Conservation (phyloP, 495 filamentous ascomycete genomes). For the Stereocaulon alpinum region DNA sequence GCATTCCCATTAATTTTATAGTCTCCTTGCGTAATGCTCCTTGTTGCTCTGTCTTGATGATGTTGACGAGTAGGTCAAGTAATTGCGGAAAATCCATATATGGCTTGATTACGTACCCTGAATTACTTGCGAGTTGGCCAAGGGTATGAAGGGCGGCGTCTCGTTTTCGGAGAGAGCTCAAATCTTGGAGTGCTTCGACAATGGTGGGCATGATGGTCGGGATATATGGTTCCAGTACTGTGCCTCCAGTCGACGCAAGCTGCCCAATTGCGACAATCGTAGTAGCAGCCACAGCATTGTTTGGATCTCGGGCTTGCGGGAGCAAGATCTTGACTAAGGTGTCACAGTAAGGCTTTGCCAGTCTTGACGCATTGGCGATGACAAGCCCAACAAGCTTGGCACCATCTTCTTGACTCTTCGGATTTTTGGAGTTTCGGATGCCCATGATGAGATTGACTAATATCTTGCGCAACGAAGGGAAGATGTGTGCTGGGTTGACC, state of each 20-base stretch:
- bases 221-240: conserved; percentile 81
- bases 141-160: conserved; percentile 85
- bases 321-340: conserved; percentile 85
- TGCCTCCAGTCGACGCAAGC: conserved; percentile 82
- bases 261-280: conserved; percentile 91
- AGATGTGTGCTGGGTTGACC: conserved; percentile 93
- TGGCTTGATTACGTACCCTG: conserved; percentile 94
- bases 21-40: conserved; percentile 81
- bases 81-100: conserved; percentile 91
- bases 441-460: conserved; percentile 93
- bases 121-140: conserved; percentile 84
- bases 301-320: conserved; percentile 75
- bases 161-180: conserved; percentile 76
- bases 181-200: conserved; percentile 82
- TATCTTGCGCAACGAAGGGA: conserved; percentile 84
- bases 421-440: conserved; percentile 87
- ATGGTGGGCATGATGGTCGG: conserved; percentile 89
- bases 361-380: conserved; percentile 76
- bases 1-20: conserved; percentile 87
- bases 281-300: conserved; percentile 77
- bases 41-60: conserved; percentile 82
- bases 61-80: conserved; percentile 81
- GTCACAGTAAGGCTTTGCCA: conserved; percentile 92
- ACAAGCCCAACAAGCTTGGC: conserved; percentile 86
- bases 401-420: conserved; percentile 90